Base-by-base conservation (phyloP, 2,329 filamentous ascomycete species). In the Alternaria conjuncta region DNA sequence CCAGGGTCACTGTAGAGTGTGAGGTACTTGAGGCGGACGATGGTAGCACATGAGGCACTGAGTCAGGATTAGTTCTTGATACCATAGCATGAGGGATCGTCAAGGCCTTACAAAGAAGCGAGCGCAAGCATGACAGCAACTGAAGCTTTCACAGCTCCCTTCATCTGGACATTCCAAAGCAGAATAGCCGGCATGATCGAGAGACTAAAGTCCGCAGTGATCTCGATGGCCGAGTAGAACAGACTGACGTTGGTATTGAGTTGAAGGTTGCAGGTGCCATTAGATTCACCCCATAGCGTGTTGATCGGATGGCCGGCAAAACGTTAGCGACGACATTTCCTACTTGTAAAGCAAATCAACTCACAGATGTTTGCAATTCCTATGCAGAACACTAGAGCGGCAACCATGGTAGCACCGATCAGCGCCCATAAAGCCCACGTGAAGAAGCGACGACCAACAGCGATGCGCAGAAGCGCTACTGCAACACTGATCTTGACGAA, bases 1-100 rank as follows among this genome's bases (percentile, higher is more conserved):
- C 67, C 61, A 5, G 78, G 76, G 44, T 83, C 70, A n/a, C 69
- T 74, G 60, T 83, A 81, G 12, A 79, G 75, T 36, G 80, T 78
- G 23, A 83, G 78, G 64, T 79, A 84, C 15, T 80, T 78, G 15
- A 83, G 81, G n/a, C 82, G 80, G 56, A 84, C 71, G 50, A 79
- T 75, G 30, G 72, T 79, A 25, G 75, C 74, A 57, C 75, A 75
- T 26, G 73, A 81, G 65, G 76, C 77, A 71, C 80, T 82, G 18
- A 10, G 41, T 11, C 13, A 23, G 49, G 57, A 36, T 65, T 53
- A 64, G 61, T 20, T 15, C 9, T 23, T 25, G 23, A n/a, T 2
- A 18, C 20, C n/a, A 25, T 25, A 41, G 23, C 23, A 3, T 49
- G n/a, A 18, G 13, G 43, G 25, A 15, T 49, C 28, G 7, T 12